Conservation (phyloP, 495 filamentous ascomycete genomes). For the Poronia punctata region DNA sequence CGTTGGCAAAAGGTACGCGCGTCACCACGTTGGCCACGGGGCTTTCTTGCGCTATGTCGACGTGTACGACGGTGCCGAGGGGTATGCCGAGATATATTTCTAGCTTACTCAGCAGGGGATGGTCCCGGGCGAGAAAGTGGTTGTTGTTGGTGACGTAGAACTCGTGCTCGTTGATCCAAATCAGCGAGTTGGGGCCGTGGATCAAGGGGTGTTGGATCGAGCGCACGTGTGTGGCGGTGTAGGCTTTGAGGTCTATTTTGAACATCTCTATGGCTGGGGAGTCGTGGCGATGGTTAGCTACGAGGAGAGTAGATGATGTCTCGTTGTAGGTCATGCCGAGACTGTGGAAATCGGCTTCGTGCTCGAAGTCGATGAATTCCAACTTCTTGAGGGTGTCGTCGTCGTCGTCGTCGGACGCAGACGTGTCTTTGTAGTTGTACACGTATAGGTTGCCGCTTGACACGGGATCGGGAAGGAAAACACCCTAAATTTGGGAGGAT, state of each 20-base stretch:
- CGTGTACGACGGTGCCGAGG: constrained; percentile 29
- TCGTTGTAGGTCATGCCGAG: constrained; percentile 38
- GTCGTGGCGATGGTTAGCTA: constrained; percentile 17
- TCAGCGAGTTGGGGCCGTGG: constrained; percentile 52
- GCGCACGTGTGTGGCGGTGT: constrained; percentile 33
- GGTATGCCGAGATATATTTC: constrained; percentile 35
- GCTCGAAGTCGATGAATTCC: constrained; percentile 25
- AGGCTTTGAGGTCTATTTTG: constrained; percentile 35
- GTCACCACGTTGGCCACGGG: constrained; percentile 15
- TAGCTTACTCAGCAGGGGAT: constrained; percentile 11
- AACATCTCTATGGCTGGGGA: constrained; percentile 48
- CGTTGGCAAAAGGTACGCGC: constrained; percentile 20
- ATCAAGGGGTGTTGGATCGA: constrained; percentile 45
- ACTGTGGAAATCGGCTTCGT: constrained; percentile 33
- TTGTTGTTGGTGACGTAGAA: constrained; percentile 60
- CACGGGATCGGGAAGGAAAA: constrained; percentile 18
- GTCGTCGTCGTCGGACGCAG: constrained; percentile 14
- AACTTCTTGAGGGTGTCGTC: constrained; percentile 24
- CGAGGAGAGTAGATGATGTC: constrained; percentile 28
- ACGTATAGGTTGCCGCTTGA: constrained; percentile 29
- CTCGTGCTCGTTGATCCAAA: constrained; percentile 38
- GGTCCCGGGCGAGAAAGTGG: constrained; percentile 22
- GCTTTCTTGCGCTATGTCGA: constrained; percentile 28
- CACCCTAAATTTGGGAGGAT: constrained; percentile 10
- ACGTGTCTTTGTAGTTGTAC: constrained; percentile 27